Percentiles rank a stretch among this genome's conserved stretches.
These are phyloP conservation scores for Hypoxylon sp. DNA, from an alignment of 2,329 filamentous ascomycete genomes.

Conservation along the genomic window DNA sequence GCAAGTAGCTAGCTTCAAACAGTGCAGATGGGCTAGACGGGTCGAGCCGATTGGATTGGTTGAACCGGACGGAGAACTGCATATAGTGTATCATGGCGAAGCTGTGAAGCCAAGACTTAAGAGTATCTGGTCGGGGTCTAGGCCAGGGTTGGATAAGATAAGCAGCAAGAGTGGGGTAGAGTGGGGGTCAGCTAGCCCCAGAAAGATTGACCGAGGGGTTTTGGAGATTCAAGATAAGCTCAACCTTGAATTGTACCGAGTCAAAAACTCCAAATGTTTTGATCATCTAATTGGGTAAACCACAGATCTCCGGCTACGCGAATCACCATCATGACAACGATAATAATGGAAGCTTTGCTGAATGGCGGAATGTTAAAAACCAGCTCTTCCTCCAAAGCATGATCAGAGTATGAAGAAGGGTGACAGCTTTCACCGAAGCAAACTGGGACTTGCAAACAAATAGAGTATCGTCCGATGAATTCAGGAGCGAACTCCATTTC, in stretches of 20 bases:
- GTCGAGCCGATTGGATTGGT: slow-evolving; percentile 12
- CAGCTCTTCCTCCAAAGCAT: background rate
- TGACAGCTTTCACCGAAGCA: background rate
- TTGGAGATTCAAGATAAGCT: background rate
- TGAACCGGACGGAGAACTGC: background rate
- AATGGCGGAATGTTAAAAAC: background rate
- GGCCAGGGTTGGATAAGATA: slow-evolving; percentile 35
- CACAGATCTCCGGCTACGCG: background rate
- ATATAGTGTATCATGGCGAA: slow-evolving; percentile 3
- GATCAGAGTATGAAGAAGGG: background rate
- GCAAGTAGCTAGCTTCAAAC: slow-evolving; percentile 15
- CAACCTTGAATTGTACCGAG: background rate
- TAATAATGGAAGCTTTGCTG: background rate
- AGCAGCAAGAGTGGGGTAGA: slow-evolving; percentile 36
- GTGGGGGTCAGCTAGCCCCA: slow-evolving; percentile 24
- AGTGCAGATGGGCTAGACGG: slow-evolving; percentile 1
- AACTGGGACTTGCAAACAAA: background rate
- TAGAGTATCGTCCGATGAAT: background rate
- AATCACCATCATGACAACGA: background rate
- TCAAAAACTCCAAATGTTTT: background rate
- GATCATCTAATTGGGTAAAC: background rate
- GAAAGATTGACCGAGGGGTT: background rate
- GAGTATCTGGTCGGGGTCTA: slow-evolving; percentile 3
- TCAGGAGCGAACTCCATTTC: background rate
- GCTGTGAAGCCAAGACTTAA: slow-evolving; percentile 20